phyloP scores from a whole-genome alignment of 1,284 basidiomycete genomes.

The Sparassis latifolia region DNA sequence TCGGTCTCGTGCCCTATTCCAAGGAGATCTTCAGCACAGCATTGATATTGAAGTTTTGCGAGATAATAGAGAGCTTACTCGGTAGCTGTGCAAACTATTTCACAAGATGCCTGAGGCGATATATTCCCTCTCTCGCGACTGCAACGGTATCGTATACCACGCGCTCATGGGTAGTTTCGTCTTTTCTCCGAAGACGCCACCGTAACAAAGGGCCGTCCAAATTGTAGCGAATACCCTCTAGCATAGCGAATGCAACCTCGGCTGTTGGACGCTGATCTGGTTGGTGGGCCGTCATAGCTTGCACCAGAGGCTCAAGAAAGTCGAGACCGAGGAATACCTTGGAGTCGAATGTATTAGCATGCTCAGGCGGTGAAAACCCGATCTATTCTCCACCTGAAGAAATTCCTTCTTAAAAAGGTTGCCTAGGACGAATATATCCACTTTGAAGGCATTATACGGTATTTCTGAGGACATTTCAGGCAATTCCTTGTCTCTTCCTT shows the following conservation, averaged over 20 bases:
- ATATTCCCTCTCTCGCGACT: constrained; percentile 12
- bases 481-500: constrained; percentile 16
- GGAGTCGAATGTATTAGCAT: background rate
- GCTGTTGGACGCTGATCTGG: constrained; percentile 15
- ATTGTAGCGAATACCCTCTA: constrained; percentile 1
- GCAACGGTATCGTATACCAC: constrained; percentile 13
- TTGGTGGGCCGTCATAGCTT: constrained; percentile 11
- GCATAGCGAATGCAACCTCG: constrained; percentile 2
- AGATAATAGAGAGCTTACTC: too few relatives aligned
- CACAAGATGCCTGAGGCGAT: constrained; percentile 9
- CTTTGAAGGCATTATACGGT: constrained; percentile 23
- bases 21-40: too few relatives aligned
- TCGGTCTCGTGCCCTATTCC: too few relatives aligned
- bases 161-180: constrained; percentile 8
- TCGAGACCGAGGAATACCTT: constrained; percentile 4
- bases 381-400: constrained; percentile 11
- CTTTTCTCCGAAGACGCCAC: constrained; percentile 6
- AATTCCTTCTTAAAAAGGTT: constrained; percentile 18
- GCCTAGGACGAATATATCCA: constrained; percentile 22
- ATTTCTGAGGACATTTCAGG: constrained; percentile 19
- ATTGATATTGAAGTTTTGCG: too few relatives aligned
- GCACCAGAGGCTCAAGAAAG: constrained; percentile 17
- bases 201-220: constrained; percentile 1
- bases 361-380: background rate
- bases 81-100: background rate